Evolutionary conservation across 371 early-diverging fungal species (phyloP), one percentile per base, ranked within the genome.

Genomic region (Batkoa obscura): DNA sequence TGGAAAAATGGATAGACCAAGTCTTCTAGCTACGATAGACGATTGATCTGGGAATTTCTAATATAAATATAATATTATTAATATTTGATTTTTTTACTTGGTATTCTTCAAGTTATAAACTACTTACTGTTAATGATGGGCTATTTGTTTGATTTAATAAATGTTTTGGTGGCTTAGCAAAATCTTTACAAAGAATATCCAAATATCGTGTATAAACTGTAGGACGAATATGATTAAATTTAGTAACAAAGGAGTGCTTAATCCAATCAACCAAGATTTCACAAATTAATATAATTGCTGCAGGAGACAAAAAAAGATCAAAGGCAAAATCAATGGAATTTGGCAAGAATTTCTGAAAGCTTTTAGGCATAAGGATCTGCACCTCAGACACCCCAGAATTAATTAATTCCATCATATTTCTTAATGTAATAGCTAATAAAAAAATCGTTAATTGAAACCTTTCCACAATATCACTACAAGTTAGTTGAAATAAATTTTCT

Each of bases 161-260:
- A 36, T 45, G 23, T 23, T 23, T 23, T 23, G 23, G 23, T 23
- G 23, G 23, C 23, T 23, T 75, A 0, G 86, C 82, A 39, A 96
- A 63, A 69, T 94, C 95, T 52, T 84, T 73, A 61, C 88, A 88
- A 39, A 94, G 68, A 17, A 89, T 77, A 59, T 94, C 92, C 10
- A 81, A 72, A 58, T 87, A 94, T 58, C 81, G 75, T 1, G 71
- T 74, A 67, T 95, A 97, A 2, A 94, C 83, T 3, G 75, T 78
- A 1, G 94, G 92, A 17, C 87, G 66, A 53, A 95, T 84, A 59
- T 84, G 84, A 65, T 98, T 98, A 69, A 94, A 94, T 62, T 94
- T 95, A 13, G 90, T 88, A 55, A 98, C 88, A 63, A 95, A 96
- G 0, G 94, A 87, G 66, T 98, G 98, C 66, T 98, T 98, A 50